phyloP scores from a whole-genome alignment of 176 grass and related monocot species.

The Triticum urartu region DNA sequence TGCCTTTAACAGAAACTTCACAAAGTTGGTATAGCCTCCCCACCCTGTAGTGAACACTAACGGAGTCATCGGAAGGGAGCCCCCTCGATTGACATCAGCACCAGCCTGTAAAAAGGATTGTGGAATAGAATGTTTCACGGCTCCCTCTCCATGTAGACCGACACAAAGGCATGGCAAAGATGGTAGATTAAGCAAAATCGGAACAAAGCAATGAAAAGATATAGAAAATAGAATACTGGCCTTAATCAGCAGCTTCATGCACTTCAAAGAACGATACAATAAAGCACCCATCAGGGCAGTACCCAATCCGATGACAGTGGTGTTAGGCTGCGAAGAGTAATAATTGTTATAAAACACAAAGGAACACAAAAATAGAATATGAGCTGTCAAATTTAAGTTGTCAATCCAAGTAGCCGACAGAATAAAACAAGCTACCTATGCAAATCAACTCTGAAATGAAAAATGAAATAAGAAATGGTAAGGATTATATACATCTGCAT shows the following conservation, averaged over 20 bases:
- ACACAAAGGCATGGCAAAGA: not conserved
- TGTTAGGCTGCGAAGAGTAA: constrained; percentile 16
- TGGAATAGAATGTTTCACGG: not conserved
- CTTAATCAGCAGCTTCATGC: constrained; percentile 47
- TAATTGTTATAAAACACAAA: not conserved
- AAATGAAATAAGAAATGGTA: not conserved
- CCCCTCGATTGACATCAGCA: constrained; percentile 32
- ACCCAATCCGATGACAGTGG: not conserved
- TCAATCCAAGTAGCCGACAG: too few relatives aligned
- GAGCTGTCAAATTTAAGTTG: too few relatives aligned
- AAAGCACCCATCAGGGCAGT: constrained; percentile 18
- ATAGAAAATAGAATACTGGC: not conserved
- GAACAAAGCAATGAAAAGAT: not conserved
- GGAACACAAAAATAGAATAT: too few relatives aligned
- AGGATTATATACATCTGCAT: constrained; percentile 23
- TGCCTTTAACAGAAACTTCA: constrained; percentile 34
- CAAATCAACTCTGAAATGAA: not conserved
- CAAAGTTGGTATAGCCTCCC: constrained; percentile 31
- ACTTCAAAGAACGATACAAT: constrained; percentile 30
- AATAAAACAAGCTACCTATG: not conserved
- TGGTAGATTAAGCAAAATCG: not conserved
- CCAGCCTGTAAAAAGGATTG: constrained; percentile 38
- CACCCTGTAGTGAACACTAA: constrained; percentile 6
- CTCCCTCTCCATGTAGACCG: not conserved
- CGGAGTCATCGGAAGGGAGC: not conserved